A percentile compares a stretch with the other conserved stretches of the same genome.
These are phyloP conservation scores for Cymbopogon citratus DNA, from an alignment of 176 grass and related monocot species.

Conservation along the genomic window DNA sequence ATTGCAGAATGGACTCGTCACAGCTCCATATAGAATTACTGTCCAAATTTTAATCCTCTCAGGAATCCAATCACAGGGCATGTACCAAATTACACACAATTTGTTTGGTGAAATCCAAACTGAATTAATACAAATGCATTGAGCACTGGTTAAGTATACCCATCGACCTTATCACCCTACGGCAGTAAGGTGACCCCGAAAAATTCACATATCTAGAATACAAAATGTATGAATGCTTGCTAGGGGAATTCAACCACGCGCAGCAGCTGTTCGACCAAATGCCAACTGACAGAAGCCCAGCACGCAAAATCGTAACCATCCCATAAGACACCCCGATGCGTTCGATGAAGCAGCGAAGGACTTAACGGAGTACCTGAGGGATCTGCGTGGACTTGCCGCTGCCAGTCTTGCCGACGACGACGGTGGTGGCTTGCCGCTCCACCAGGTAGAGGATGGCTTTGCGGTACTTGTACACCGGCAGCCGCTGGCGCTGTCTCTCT, in stretches of 20 bases:
- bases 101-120: no score
- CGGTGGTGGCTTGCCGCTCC: constrained; percentile 73
- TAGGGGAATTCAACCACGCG: no score
- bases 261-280: constrained; percentile 37
- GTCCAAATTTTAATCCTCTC: background rate
- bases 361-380: constrained; percentile 52
- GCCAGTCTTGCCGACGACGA: constrained; percentile 83
- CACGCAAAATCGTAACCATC: background rate
- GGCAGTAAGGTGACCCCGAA: background rate
- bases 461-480: constrained; percentile 89
- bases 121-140: background rate
- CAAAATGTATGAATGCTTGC: background rate
- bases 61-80: background rate
- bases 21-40: background rate
- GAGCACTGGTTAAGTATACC: background rate
- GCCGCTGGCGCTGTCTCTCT: constrained; percentile 75
- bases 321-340: background rate
- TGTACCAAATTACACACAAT: background rate
- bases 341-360: background rate
- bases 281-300: background rate
- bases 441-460: constrained; percentile 86
- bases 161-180: background rate
- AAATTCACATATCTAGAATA: background rate
- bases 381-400: constrained; percentile 96
- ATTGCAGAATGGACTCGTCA: background rate